A percentile compares a stretch with the other conserved stretches of the same genome.
phyloP scores from a whole-genome alignment of 148 eudicot genomes.

The Cornus suecica region DNA sequence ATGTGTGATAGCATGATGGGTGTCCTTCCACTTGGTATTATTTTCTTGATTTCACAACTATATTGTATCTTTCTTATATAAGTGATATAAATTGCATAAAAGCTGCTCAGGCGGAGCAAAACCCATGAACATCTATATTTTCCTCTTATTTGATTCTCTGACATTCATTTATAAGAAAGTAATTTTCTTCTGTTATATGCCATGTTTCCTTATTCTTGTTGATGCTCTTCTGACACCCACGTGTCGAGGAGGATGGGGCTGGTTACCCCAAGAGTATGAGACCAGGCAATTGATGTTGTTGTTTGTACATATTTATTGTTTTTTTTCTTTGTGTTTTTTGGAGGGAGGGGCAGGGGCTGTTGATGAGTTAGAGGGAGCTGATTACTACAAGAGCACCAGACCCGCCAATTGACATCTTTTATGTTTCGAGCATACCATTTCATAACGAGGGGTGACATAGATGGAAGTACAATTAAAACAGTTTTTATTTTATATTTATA shows the following conservation, averaged over 20 bases:
- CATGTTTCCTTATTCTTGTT: background rate
- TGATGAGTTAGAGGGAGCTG: background rate
- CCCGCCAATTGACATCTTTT: background rate
- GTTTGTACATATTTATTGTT: too few relatives aligned
- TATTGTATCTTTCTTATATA: too few relatives aligned
- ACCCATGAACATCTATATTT: too few relatives aligned
- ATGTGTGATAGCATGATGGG: conserved; percentile 9
- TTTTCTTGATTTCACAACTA: background rate
- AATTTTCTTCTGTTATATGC: background rate
- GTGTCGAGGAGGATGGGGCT: too few relatives aligned
- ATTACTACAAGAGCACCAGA: background rate
- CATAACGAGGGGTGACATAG: background rate
- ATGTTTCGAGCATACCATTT: background rate
- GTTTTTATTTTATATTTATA: too few relatives aligned
- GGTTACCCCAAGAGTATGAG: too few relatives aligned
- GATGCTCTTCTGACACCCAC: background rate
- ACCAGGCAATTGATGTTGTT: too few relatives aligned
- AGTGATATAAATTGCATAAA: too few relatives aligned
- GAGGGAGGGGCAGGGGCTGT: too few relatives aligned
- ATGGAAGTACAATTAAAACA: background rate
- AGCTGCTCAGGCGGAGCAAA: too few relatives aligned
- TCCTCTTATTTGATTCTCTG: background rate
- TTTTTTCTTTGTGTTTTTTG: too few relatives aligned
- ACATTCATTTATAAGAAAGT: too few relatives aligned
- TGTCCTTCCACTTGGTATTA: conserved; percentile 10